Conservation (phyloP, 805 yeast species). For the Teunomyces kruisii region DNA sequence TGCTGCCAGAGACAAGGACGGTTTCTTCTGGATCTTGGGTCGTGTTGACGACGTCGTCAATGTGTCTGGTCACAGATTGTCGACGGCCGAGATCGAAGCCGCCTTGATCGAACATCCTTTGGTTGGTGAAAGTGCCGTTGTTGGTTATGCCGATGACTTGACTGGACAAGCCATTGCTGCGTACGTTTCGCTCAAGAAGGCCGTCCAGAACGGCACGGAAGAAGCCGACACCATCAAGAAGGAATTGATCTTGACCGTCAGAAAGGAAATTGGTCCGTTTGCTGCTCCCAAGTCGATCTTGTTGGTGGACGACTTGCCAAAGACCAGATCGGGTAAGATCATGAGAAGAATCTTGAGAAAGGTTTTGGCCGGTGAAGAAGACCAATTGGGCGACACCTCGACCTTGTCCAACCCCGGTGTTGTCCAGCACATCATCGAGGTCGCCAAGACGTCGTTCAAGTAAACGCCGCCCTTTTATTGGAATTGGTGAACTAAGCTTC, state of each 20-base stretch:
- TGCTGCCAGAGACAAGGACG: conserved; percentile 95
- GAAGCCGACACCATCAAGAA: conserved; percentile 60
- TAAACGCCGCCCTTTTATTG: not conserved
- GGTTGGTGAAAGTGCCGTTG: conserved; percentile 96
- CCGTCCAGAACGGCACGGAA: conserved; percentile 30
- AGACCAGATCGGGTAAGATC: conserved; percentile 97
- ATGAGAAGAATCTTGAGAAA: conserved; percentile 98
- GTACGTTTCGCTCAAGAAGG: conserved; percentile 78
- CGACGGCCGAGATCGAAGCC: conserved; percentile 98
- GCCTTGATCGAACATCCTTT: conserved; percentile 75
- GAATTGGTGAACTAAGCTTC: too few relatives aligned
- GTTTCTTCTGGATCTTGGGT: conserved; percentile 97
- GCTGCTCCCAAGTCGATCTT: conserved; percentile 92
- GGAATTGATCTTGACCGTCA: conserved; percentile 81
- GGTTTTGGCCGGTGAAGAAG: conserved; percentile 88
- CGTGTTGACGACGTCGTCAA: conserved; percentile 98
- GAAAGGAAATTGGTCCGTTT: conserved; percentile 90
- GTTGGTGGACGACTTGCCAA: conserved; percentile 89
- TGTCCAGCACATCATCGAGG: conserved; percentile 72
- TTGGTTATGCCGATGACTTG: conserved; percentile 90
- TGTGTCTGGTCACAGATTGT: conserved; percentile 94
- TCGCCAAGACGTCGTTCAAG: conserved; percentile 47
- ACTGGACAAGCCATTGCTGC: conserved; percentile 98
- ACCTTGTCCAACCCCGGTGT: conserved; percentile 85
- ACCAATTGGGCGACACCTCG: conserved; percentile 87